Conservation (phyloP, 1,139 yeast genomes). For the Saccharomycopsis crataegensis region DNA sequence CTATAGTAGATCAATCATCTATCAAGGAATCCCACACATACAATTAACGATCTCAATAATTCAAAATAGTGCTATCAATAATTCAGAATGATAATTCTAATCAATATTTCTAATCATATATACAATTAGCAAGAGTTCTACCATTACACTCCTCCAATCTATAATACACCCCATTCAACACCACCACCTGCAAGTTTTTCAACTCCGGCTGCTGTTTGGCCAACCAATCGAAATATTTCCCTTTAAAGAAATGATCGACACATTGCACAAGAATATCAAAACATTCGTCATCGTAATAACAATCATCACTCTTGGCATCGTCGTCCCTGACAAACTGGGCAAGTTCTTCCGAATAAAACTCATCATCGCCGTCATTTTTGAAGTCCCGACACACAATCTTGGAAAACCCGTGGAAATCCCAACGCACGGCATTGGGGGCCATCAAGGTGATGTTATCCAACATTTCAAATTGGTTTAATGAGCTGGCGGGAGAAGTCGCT, state of each 20-base stretch:
- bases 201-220: slow-evolving; percentile 12
- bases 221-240: slow-evolving; percentile 14
- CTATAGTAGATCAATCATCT: too few species aligned
- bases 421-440: slow-evolving; percentile 25
- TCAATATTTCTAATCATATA: slow-evolving; percentile 1
- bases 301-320: slow-evolving; percentile 1
- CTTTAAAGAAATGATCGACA: slow-evolving; percentile 13
- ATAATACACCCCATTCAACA: slow-evolving; percentile 18
- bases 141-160: background rate
- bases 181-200: slow-evolving; percentile 2
- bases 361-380: slow-evolving; percentile 17
- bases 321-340: slow-evolving; percentile 6
- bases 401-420: slow-evolving; percentile 34
- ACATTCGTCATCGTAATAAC: slow-evolving; percentile 15
- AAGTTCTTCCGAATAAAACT: slow-evolving; percentile 16
- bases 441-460: background rate
- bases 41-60: too few species aligned
- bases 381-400: slow-evolving; percentile 17
- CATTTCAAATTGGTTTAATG: slow-evolving; percentile 1
- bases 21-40: too few species aligned
- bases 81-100: background rate
- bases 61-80: too few species aligned
- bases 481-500: background rate
- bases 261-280: slow-evolving; percentile 11
- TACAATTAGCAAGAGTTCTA: background rate